These are phyloP conservation scores for Trichoderma parareesei DNA, from an alignment of 495 filamentous ascomycete genomes.

Conservation along the genomic window DNA sequence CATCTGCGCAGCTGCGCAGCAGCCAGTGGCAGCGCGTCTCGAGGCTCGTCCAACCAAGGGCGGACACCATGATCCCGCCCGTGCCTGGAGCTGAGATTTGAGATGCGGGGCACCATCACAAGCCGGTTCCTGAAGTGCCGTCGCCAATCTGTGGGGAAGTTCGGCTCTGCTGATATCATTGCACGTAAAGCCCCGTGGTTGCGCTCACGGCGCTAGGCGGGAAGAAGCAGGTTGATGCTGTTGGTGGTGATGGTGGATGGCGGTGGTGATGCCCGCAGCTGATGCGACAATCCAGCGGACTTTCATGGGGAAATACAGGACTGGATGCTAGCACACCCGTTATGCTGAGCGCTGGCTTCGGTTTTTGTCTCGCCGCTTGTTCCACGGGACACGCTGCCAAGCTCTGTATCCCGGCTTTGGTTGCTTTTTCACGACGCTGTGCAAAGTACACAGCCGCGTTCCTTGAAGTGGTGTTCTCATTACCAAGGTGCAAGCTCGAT, in stretches of 20 bases:
- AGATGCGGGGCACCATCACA: neutral
- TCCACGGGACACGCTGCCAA: neutral
- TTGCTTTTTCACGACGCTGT: too few species aligned
- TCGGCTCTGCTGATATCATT: neutral
- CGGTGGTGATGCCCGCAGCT: too few species aligned
- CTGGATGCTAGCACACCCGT: too few species aligned
- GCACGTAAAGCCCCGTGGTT: neutral
- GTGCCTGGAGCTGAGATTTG: neutral
- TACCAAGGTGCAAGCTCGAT: too few species aligned
- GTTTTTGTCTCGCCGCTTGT: neutral
- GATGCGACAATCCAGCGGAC: too few species aligned
- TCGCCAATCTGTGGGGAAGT: slow-evolving; percentile 7
- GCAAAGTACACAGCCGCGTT: too few species aligned
- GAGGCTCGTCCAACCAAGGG: neutral
- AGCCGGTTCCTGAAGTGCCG: slow-evolving; percentile 3
- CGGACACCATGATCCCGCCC: neutral
- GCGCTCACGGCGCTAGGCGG: neutral
- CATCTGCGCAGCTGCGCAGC: neutral
- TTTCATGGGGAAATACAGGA: too few species aligned
- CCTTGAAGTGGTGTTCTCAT: too few species aligned
- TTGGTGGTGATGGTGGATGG: neutral
- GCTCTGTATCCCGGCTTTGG: neutral
- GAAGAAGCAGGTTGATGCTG: slow-evolving; percentile 1
- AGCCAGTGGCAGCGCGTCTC: neutral
- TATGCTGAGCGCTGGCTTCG: neutral